These are phyloP conservation scores for Hypoxylon rickii DNA, from an alignment of 495 filamentous ascomycete species.

Conservation along the genomic window DNA sequence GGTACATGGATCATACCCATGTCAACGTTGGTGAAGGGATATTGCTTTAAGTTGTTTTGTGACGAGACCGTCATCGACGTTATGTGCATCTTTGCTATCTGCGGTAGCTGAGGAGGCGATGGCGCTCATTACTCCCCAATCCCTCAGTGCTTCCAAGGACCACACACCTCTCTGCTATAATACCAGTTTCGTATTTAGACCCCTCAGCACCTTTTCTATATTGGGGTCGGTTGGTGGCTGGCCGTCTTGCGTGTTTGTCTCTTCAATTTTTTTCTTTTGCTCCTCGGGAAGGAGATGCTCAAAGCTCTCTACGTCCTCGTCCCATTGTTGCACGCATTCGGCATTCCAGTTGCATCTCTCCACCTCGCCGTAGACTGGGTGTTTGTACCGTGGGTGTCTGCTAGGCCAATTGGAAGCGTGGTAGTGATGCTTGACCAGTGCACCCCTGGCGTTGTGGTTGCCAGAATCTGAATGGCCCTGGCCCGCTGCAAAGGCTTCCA, in stretches of 20 bases:
- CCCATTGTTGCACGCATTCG: constrained; percentile 63
- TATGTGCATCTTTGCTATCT: no score
- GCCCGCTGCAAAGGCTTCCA: constrained; percentile 67
- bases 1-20: no score
- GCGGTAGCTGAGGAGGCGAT: no score
- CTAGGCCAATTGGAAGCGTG: constrained; percentile 67
- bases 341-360: constrained; percentile 67
- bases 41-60: no score
- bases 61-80: no score
- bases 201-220: constrained; percentile 1
- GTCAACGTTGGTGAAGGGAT: no score
- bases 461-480: constrained; percentile 68
- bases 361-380: constrained; percentile 65
- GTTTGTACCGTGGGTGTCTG: constrained; percentile 61
- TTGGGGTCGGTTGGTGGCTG: constrained; percentile 1
- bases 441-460: constrained; percentile 60
- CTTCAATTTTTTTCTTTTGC: constrained; percentile 52
- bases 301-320: constrained; percentile 56
- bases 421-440: constrained; percentile 67
- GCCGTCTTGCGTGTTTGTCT: constrained; percentile 39
- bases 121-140: no score
- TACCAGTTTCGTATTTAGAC: neutral
- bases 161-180: neutral
- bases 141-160: no score
- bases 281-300: constrained; percentile 51